A percentile compares a stretch with the other conserved stretches of the same genome.
Evolutionary conservation across 768 basidiomycete genomes (phyloP).

Genomic region (Russula olivacea): DNA sequence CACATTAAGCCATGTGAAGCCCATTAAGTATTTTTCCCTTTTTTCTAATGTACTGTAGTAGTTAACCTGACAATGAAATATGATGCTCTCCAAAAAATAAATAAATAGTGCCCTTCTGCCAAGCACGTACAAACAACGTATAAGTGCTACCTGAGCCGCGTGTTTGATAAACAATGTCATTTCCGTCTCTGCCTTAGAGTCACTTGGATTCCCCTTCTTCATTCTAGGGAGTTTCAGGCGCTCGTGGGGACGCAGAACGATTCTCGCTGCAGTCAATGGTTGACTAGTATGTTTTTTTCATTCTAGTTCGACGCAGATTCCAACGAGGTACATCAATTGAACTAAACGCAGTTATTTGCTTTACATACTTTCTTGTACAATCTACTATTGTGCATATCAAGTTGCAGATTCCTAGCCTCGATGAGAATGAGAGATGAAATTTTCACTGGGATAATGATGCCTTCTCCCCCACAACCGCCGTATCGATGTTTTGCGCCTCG

Average conservation of each 20-base stretch:
- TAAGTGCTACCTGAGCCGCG: not conserved
- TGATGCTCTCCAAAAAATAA: no score
- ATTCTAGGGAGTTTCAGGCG: constrained; percentile 27
- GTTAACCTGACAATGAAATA: no score
- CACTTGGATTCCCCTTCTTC: constrained; percentile 27
- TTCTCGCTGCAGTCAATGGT: constrained; percentile 24
- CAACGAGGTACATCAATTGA: constrained; percentile 22
- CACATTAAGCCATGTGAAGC: no score
- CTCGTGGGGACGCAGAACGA: constrained; percentile 28
- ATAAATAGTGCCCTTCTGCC: no score
- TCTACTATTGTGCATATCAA: not conserved
- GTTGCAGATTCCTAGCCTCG: not conserved
- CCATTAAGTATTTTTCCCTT: no score
- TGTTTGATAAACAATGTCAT: constrained; percentile 5
- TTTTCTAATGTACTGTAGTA: no score
- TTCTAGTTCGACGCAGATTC: constrained; percentile 22
- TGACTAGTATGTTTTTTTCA: constrained; percentile 14
- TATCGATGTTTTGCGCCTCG: constrained; percentile 23
- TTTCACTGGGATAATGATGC: not conserved
- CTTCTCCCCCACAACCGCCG: not conserved
- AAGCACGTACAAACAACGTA: constrained; percentile 23
- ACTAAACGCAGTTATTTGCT: not conserved
- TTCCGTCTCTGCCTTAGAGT: constrained; percentile 29
- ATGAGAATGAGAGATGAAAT: not conserved
- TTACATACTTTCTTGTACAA: constrained; percentile 1